Percentiles rank a stretch among this genome's conserved stretches.
Conservation (phyloP, 768 basidiomycete species). For the Zangia roseola region DNA sequence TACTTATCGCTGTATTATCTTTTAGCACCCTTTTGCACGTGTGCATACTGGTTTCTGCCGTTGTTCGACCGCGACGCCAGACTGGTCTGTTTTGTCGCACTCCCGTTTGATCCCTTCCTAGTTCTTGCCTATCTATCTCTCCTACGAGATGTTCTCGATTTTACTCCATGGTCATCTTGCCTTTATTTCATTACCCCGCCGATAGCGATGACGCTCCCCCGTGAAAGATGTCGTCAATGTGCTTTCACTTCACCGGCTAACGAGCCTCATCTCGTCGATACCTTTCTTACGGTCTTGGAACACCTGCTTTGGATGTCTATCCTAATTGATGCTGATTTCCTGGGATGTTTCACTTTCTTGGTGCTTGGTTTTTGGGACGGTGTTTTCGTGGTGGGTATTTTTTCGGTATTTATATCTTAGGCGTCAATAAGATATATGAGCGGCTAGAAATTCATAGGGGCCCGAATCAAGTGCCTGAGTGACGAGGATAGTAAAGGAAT, state of each 20-base stretch:
- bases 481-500: too few species aligned
- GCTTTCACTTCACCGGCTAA: conserved; percentile 30
- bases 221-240: conserved; percentile 21
- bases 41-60: conserved; percentile 24
- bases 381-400: too few species aligned
- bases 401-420: too few species aligned
- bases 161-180: not conserved
- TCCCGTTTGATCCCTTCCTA: not conserved
- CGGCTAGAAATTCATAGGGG: too few species aligned
- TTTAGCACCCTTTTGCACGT: conserved; percentile 6
- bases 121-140: not conserved
- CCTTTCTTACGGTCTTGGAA: conserved; percentile 10
- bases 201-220: conserved; percentile 4
- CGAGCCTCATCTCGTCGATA: conserved; percentile 39
- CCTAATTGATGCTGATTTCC: too few species aligned
- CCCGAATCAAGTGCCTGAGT: too few species aligned
- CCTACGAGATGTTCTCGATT: conserved; percentile 6
- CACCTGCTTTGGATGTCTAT: too few species aligned
- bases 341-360: too few species aligned
- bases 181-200: not conserved
- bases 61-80: conserved; percentile 23
- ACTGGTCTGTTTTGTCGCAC: conserved; percentile 27
- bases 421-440: too few species aligned
- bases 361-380: too few species aligned
- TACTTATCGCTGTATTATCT: conserved; percentile 27